Evolutionary conservation across 2,329 filamentous ascomycete species (phyloP).

Genomic region (Blastomyces parvus): DNA sequence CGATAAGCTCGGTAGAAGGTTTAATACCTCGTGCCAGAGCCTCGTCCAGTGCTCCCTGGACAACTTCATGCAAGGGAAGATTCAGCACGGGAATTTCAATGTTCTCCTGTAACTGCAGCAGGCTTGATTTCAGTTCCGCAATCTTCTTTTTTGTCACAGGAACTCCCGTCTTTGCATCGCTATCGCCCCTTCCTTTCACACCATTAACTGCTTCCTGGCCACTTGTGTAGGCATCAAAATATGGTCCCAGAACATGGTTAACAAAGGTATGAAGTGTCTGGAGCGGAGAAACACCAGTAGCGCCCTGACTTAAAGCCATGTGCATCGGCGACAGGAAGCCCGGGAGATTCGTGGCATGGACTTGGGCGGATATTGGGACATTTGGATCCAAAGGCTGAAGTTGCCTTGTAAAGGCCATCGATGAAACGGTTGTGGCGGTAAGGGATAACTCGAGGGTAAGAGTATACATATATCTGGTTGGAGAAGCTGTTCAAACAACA

Average conservation of each 20-base stretch:
- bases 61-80: slow-evolving; percentile 76
- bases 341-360: slow-evolving; percentile 87
- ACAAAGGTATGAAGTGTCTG: slow-evolving; percentile 88
- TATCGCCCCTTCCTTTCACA: slow-evolving; percentile 64
- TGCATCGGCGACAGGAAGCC: slow-evolving; percentile 63
- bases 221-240: slow-evolving; percentile 94
- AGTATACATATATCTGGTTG: slow-evolving; percentile 57
- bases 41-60: slow-evolving; percentile 75
- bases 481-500: slow-evolving; percentile 19
- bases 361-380: slow-evolving; percentile 73
- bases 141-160: slow-evolving; percentile 96
- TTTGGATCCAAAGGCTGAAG: slow-evolving; percentile 77
- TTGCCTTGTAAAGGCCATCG: slow-evolving; percentile 81
- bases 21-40: slow-evolving; percentile 57
- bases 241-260: slow-evolving; percentile 83
- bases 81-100: slow-evolving; percentile 92
- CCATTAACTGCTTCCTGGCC: slow-evolving; percentile 59
- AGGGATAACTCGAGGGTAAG: slow-evolving; percentile 69
- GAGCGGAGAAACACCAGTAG: slow-evolving; percentile 68
- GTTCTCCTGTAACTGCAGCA: slow-evolving; percentile 91
- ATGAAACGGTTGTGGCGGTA: slow-evolving; percentile 69
- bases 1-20: slow-evolving; percentile 69
- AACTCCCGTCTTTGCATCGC: slow-evolving; percentile 87
- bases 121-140: slow-evolving; percentile 81
- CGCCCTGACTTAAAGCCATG: slow-evolving; percentile 55